Evolutionary conservation across 1,284 basidiomycete species (phyloP), one percentile per base, ranked within the genome.

Genomic region (Athelia sp.): DNA sequence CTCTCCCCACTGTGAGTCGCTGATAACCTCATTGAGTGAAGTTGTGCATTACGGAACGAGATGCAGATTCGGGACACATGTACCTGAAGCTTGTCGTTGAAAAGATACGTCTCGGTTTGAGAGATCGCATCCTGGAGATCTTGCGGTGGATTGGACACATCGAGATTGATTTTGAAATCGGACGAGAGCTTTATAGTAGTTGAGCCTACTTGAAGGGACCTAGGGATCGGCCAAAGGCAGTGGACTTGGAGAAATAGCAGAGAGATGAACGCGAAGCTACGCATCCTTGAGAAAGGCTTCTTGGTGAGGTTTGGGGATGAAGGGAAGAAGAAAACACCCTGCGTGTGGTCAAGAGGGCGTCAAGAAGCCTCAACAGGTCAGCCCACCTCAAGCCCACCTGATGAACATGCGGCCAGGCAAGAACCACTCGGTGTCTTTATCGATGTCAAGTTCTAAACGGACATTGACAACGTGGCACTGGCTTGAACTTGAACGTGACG

Each of bases 171-270:
- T n/a, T 57, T 50, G 51, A 87, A 87, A 40, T 52, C 54, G 1
- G 69, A 53, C 0, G 77, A 65, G 36, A 90, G 72, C 10, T 69
- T 69, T 40, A 90, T 67, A 1, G 78, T 59, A 0, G 70, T 69
- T 0, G 68, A 62, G 19, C 86, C 87, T 0, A 75, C 73, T 18
- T 68, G 52, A 43, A 85, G 62, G 3, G 59, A 61, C 13, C 70
- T 64, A 0, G 88, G 89, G 38, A 78, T 71, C 10, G 87, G 86
- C 86, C 87, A 89, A n/a, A 40, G 36, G 19, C 36, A 17, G 9
- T 40, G 36, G 6, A 40, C 36, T 21, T 21, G n/a, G 8, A 40
- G 36, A n/a, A 21, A 6, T 4, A 40, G 36, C 15, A 40, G n/a
- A 4, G 36, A n/a, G 36, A 40, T 8, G n/a, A 40, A 9, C 4